Base-by-base conservation (phyloP, 1,139 yeast genomes). In the Yamadazyma jaroonii region DNA sequence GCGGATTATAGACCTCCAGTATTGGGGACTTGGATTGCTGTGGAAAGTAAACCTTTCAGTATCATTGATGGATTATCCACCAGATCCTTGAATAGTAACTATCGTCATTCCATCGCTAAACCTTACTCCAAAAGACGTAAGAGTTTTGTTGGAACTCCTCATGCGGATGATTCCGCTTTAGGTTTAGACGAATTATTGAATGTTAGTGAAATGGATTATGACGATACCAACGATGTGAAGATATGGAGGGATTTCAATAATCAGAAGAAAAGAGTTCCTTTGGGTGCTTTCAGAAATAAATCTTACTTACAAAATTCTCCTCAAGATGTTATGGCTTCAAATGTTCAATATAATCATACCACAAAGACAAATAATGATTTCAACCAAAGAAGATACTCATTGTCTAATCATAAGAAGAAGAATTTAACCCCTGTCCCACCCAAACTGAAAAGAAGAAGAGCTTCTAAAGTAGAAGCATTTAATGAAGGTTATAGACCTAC, bases 11-110 rank as follows among this genome's bases (percentile, higher is more conserved):
- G 95, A 38, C 97, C 97, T 2, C 98, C 98, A 2, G 77, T 87
- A 20, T 67, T 92, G 41, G 97, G 97, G 0, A 84, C 96, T 1
- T 92, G 97, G 95, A 79, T 83, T 10, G 85, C 96, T 21, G 57
- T 74, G 4, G 86, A 81, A 42, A 76, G 77, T 36, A 81, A 87
- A 50, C 97, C 96, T 0, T 88, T 85, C 61, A 95, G 96, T 21
- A 88, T 92, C 42, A 90, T 92, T 50, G 97, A 92, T 57, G 97
- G 98, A 5, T 71, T 87, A 25, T 81, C 95, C 1, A 92, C 97
- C 0, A 71, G 96, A 40, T 82, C 95, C 2, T 67, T 89, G 40
- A 61, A 47, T 4, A 37, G 34, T 17, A 6, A 26, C 11, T 27
- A 23, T 13, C 24, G 36, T 15, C 30, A 17, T 9, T 11, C 34